Conservation (phyloP, 1,284 basidiomycete genomes). For the Moesziomyces globuligerus region DNA sequence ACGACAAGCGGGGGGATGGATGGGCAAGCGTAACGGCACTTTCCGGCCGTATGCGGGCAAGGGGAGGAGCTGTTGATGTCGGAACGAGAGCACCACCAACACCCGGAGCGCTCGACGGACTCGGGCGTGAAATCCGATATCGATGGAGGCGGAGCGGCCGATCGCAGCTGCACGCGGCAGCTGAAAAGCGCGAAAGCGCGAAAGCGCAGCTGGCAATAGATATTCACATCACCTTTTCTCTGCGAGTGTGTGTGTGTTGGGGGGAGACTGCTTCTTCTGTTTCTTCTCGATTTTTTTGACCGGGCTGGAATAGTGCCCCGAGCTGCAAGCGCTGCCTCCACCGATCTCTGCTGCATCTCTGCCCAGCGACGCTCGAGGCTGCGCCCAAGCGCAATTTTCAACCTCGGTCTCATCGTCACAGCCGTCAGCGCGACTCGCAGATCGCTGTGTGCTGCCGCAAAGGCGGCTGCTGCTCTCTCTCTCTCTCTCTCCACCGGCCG, state of each 20-base stretch:
- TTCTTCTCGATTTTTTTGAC: not conserved
- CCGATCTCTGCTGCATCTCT: conserved; percentile 21
- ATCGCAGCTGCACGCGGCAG: too few species aligned
- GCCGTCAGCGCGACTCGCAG: conserved; percentile 10
- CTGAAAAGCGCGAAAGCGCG: not conserved
- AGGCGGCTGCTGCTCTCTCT: conserved; percentile 3
- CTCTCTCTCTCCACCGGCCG: too few species aligned
- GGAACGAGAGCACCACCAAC: too few species aligned
- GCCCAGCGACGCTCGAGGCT: too few species aligned
- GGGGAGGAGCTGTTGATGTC: not conserved
- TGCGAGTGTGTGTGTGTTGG: not conserved
- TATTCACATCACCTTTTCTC: not conserved
- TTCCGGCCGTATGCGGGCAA: not conserved
- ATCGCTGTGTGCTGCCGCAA: conserved; percentile 1
- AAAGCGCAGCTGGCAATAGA: not conserved
- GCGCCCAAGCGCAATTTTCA: not conserved
- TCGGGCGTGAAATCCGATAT: conserved; percentile 39
- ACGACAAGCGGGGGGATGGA: not conserved
- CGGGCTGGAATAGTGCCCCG: not conserved
- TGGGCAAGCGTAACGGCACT: not conserved
- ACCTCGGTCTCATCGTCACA: not conserved
- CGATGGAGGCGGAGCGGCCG: conserved; percentile 8
- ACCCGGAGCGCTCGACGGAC: too few species aligned
- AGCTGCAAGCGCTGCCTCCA: conserved; percentile 23
- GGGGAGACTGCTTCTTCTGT: not conserved